phyloP scores from a whole-genome alignment of 108 stramenopile species.

The Stephanodiscus triporus region DNA sequence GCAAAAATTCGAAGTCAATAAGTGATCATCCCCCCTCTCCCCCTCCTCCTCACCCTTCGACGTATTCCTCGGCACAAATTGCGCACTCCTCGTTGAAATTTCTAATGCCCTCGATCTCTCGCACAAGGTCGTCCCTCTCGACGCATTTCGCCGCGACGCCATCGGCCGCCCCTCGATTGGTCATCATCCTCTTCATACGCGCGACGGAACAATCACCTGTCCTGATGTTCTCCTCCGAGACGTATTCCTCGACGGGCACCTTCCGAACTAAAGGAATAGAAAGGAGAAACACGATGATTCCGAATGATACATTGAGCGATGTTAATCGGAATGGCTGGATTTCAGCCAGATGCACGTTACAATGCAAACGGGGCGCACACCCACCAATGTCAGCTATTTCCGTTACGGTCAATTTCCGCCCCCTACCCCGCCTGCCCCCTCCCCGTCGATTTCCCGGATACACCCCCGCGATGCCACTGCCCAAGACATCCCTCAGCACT shows the following conservation, averaged over 20 bases:
- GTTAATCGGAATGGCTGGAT: too few relatives aligned
- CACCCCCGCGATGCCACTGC: background rate
- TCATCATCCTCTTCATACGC: slow-evolving; percentile 40
- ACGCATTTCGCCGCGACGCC: slow-evolving; percentile 23
- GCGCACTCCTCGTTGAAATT: slow-evolving; percentile 45
- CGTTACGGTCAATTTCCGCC: slow-evolving; percentile 27
- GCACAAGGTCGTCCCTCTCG: slow-evolving; percentile 32
- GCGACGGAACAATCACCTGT: slow-evolving; percentile 32
- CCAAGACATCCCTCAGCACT: slow-evolving; percentile 25
- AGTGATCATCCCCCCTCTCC: background rate
- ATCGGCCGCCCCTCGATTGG: slow-evolving; percentile 32
- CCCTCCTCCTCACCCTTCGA: slow-evolving; percentile 34
- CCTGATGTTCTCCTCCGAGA: slow-evolving; percentile 32
- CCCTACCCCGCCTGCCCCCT: background rate
- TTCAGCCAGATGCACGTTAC: too few relatives aligned
- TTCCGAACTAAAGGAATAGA: slow-evolving; percentile 27
- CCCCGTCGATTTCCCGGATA: slow-evolving; percentile 32
- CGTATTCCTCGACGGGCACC: slow-evolving; percentile 45
- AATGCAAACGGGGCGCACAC: too few relatives aligned
- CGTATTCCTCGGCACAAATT: slow-evolving; percentile 47
- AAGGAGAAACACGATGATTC: too few relatives aligned
- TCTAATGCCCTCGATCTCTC: slow-evolving; percentile 27
- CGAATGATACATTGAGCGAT: too few relatives aligned
- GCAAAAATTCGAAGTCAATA: background rate
- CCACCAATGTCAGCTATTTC: slow-evolving; percentile 36